phyloP scores from a whole-genome alignment of 352 stramenopile species.

The Globisporangium sylvaticum region DNA sequence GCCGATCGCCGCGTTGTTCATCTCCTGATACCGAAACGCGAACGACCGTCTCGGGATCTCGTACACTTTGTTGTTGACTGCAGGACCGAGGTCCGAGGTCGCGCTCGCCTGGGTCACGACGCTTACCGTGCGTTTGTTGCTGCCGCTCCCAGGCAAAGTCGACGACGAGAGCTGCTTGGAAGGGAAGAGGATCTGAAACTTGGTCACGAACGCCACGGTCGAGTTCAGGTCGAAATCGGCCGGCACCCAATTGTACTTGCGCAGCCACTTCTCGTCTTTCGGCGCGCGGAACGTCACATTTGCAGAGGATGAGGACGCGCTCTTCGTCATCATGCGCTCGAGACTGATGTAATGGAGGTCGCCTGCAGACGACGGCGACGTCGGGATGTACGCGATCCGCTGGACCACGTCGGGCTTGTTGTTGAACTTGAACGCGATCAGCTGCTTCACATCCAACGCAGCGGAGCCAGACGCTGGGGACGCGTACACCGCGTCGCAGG shows the following conservation, averaged over 20 bases:
- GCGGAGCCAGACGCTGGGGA: not conserved
- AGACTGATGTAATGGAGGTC: slow-evolving; percentile 1
- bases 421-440: slow-evolving; percentile 4
- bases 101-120: not conserved
- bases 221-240: not conserved
- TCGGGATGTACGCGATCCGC: slow-evolving; percentile 4
- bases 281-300: not conserved
- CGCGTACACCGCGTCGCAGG: not conserved
- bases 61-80: slow-evolving; percentile 3
- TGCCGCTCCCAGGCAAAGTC: not conserved
- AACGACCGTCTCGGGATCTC: slow-evolving; percentile 2
- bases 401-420: slow-evolving; percentile 1
- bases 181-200: not conserved
- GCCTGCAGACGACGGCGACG: not conserved
- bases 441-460: not conserved
- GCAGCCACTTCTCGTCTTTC: not conserved
- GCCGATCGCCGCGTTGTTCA: not conserved
- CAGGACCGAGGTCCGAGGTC: not conserved
- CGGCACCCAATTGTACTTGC: slow-evolving; percentile 1
- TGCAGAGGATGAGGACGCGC: not conserved
- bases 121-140: not conserved
- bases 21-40: not conserved
- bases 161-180: not conserved
- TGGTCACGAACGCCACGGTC: slow-evolving; percentile 1
- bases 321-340: not conserved